Base-by-base conservation (phyloP, 495 filamentous ascomycete species). In the Penicillium argentinense region DNA sequence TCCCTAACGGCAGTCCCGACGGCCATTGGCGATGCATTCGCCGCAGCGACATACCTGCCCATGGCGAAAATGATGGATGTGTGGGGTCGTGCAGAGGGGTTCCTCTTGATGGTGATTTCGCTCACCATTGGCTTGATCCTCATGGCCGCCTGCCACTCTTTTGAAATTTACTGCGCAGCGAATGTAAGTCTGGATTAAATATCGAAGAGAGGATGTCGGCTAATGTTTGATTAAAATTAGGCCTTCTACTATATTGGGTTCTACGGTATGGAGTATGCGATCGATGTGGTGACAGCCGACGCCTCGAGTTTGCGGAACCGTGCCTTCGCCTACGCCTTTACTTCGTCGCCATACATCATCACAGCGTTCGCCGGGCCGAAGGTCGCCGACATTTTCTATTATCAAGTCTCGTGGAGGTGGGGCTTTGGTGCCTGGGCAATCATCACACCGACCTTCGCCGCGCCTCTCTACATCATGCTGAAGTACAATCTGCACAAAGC, bases 51-150 rank as follows among this genome's bases (percentile, higher is more conserved):
- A 25, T 82, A 82, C 44, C 67, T 87, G 19, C 74, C 83, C 0
- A 62, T 85, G 18, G 83, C 82, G 34, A 86, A 87, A 61, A 64
- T 87, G 37, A 67, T 86, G 51, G 81, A 88, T 53, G 62, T 83
- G 16, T 86, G 78, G 73, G 84, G 82, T 40, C 54, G 79, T 54
- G 44, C 76, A 53, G 56, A 74, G 34, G 71, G 67, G 17, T 83
- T 83, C 53, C 70, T 58, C 9, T 18, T 76, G 42, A 66, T 67
- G 63, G 48, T 66, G 0, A 9, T 56, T 4, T 49, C 62, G 29
- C 49, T 59, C 1, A 66, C 60, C 0, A 25, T 74, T 22, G 74
- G 74, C 3, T 33, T 76, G 42, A 54, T 76, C 37, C 53, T 77
- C 50, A 76, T 77, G 71, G 75, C 75, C 6, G 59, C 48, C 1